These are phyloP conservation scores for Verticillium tricorpus DNA, from an alignment of 2,329 filamentous ascomycete genomes.

Conservation along the genomic window DNA sequence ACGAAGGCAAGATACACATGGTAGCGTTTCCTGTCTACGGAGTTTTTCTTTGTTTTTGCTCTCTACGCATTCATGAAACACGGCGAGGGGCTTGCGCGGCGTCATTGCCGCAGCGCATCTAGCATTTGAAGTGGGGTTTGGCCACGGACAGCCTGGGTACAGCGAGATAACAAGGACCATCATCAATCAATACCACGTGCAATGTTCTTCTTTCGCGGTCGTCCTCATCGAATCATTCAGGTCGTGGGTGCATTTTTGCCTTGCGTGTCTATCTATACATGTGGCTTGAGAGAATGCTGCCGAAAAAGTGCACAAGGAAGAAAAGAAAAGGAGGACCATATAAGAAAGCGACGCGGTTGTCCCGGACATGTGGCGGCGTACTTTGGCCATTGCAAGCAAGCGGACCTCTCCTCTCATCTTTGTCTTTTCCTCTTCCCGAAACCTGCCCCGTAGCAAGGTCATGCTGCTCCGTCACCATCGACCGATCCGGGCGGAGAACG, in stretches of 20 bases:
- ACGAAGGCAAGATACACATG: neutral
- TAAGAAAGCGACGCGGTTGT: neutral
- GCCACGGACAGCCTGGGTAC: neutral
- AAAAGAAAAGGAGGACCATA: neutral
- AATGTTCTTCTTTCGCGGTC: neutral
- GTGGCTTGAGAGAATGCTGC: neutral
- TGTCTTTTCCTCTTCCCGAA: neutral
- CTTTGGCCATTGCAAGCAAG: neutral
- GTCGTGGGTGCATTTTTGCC: neutral
- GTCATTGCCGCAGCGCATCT: neutral
- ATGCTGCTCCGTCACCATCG: neutral
- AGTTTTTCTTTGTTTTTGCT: slow-evolving; percentile 3
- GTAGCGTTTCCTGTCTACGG: slow-evolving; percentile 2
- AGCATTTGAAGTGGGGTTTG: neutral
- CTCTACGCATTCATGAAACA: neutral
- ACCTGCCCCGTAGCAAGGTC: neutral
- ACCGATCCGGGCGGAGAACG: neutral
- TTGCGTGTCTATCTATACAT: neutral
- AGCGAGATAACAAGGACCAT: neutral
- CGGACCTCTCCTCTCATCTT: neutral
- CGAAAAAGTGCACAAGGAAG: neutral
- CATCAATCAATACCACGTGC: neutral
- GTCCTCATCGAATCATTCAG: neutral
- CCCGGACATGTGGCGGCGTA: neutral
- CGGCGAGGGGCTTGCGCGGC: neutral